Base-by-base conservation (phyloP, 768 basidiomycete species). In the Mycena vitilis region DNA sequence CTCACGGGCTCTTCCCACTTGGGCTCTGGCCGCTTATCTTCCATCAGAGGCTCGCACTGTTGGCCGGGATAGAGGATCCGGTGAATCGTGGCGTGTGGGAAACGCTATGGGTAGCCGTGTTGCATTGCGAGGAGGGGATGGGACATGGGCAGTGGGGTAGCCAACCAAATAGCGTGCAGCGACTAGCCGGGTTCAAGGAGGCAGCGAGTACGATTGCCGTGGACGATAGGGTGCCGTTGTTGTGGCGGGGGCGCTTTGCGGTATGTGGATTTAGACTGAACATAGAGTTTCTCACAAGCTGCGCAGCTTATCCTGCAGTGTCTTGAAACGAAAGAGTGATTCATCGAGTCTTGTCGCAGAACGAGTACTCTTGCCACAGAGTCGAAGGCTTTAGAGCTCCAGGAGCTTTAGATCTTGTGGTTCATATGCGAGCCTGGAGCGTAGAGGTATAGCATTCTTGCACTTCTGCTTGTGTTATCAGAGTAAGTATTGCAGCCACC, bases 221-320 rank as follows among this genome's bases (percentile, higher is more conserved):
- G 18, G 62, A 58, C 18, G 40, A 60, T 12, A 58, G 59, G 18
- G 51, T 55, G 52, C 40, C 62, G 22, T 10, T 69, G 38, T 22
- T 22, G 20, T 65, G 63, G 62, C 56, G 63, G 15, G 68, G n/a
- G n/a, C 62, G 68, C 30, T 65, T 69, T 51, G 62, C 62, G 38
- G 68, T 69, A n/a, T 25, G 62, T 65, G 40, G 36, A 30, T 42
- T 38, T 1, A n/a, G 40, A 15, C 38, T 18, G 15, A 18, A 12
- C 23, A 30, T n/a, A 51, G 8, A 20, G 12, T 20, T 53, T 4
- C 52, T 63, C 30, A 54, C 25, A 34, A 12, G 9, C 9, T 22
- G 30, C 16, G 18, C 12, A 63, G 61, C 6, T 63, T 34, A 63
- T 63, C 12, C 23, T 53, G 40, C 51, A 63, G 40, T 51, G 16